Evolutionary conservation across 371 early-diverging fungal genomes (phyloP).

Genomic region (Zopfochytrium polystomum): DNA sequence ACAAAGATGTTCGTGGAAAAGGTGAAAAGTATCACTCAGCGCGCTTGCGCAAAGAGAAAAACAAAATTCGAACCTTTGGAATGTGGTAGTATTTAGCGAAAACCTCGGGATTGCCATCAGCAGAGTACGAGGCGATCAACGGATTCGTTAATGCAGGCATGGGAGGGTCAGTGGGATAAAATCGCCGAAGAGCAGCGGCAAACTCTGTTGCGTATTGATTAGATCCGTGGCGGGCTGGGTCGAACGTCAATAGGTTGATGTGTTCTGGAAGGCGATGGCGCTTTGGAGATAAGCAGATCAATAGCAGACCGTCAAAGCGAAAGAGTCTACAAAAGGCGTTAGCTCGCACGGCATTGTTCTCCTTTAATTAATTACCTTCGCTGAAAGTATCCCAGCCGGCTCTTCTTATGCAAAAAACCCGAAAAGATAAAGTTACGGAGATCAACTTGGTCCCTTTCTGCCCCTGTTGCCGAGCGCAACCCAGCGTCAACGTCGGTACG

Average conservation of each 20-base stretch:
- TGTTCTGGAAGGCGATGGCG: constrained; percentile 24
- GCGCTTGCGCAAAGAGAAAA: neutral
- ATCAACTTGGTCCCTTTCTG: no score
- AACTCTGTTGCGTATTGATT: constrained; percentile 18
- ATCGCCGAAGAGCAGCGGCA: constrained; percentile 8
- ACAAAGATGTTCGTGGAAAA: neutral
- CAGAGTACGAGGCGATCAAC: constrained; percentile 21
- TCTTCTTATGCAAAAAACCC: neutral
- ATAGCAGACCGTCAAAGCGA: constrained; percentile 37
- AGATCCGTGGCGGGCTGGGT: constrained; percentile 16
- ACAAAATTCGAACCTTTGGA: constrained; percentile 30
- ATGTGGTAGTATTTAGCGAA: constrained; percentile 27
- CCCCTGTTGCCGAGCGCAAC: neutral
- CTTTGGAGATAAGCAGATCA: constrained; percentile 36
- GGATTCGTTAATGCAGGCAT: constrained; percentile 33
- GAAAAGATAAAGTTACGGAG: neutral
- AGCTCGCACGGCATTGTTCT: neutral
- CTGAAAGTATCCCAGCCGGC: neutral
- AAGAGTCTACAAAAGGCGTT: constrained; percentile 26
- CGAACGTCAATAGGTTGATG: constrained; percentile 24
- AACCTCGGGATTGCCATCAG: constrained; percentile 9
- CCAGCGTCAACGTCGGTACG: neutral
- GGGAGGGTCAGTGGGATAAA: constrained; percentile 33
- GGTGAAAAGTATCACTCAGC: neutral
- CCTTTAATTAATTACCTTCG: neutral